Percentiles rank a stretch among this genome's conserved stretches.
These are phyloP conservation scores for Thraustochytrium sp. DNA, from an alignment of 352 stramenopile species.

Conservation along the genomic window DNA sequence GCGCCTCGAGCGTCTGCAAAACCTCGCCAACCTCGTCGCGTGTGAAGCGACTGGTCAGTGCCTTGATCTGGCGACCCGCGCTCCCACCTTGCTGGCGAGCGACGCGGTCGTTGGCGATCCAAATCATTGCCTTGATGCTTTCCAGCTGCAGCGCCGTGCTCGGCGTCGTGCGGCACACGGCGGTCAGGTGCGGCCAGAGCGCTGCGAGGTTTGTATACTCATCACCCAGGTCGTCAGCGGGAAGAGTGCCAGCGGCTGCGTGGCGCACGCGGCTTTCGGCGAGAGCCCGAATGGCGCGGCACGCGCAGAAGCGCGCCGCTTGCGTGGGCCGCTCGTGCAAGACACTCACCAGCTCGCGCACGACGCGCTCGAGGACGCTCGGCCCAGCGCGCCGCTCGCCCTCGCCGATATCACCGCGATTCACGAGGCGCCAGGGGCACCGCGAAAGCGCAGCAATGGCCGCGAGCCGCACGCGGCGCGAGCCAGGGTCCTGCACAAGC, in stretches of 20 bases:
- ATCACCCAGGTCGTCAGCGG: no score
- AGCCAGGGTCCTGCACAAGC: not conserved
- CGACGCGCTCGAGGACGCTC: not conserved
- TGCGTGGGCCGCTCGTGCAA: not conserved
- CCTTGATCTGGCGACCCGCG: constrained; percentile 1
- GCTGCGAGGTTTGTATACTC: not conserved
- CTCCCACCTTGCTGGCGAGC: not conserved
- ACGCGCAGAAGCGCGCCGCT: not conserved
- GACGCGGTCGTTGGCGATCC: not conserved
- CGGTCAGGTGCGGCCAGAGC: not conserved
- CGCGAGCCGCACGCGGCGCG: not conserved
- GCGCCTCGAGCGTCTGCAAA: not conserved
- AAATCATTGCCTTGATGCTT: constrained; percentile 1
- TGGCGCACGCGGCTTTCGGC: not conserved
- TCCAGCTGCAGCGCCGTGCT: not conserved
- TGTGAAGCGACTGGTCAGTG: not conserved
- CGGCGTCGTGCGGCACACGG: not conserved
- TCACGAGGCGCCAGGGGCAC: not conserved
- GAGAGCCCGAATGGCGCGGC: not conserved
- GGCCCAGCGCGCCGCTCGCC: not conserved
- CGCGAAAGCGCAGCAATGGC: not conserved
- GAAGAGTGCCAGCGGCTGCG: not conserved
- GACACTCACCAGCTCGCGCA: not conserved
- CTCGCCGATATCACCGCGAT: not conserved
- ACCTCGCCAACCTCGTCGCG: not conserved